phyloP scores from a whole-genome alignment of 1,139 yeast species.

The Diutina sp. region DNA sequence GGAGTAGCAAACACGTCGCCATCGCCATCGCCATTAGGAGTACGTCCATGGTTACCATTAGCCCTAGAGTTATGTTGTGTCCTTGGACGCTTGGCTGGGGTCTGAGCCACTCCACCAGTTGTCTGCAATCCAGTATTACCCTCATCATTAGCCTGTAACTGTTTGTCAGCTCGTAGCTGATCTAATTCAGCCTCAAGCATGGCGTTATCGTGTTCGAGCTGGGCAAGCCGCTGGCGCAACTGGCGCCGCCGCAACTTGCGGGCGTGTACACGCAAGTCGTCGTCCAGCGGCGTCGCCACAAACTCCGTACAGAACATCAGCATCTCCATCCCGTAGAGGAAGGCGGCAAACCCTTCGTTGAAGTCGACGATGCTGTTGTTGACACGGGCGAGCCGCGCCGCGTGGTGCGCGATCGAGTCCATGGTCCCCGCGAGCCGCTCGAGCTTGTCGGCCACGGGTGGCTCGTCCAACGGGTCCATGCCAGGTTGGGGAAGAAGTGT shows the following conservation, averaged over 20 bases:
- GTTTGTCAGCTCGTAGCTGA: background rate
- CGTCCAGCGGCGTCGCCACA: slow-evolving; percentile 1
- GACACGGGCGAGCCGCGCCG: slow-evolving; percentile 31
- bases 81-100: too few species aligned
- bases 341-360: slow-evolving; percentile 52
- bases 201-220: background rate
- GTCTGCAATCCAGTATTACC: too few species aligned
- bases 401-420: slow-evolving; percentile 36
- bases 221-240: background rate
- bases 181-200: background rate
- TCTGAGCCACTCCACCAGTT: too few species aligned
- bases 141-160: too few species aligned
- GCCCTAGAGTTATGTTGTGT: too few species aligned
- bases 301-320: slow-evolving; percentile 60
- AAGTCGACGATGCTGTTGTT: slow-evolving; percentile 40
- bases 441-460: slow-evolving; percentile 13
- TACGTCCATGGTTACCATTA: too few species aligned
- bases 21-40: too few species aligned
- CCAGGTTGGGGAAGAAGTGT: background rate
- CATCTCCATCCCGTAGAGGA: slow-evolving; percentile 47
- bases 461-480: background rate
- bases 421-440: slow-evolving; percentile 38
- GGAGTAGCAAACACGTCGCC: background rate
- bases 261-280: background rate
- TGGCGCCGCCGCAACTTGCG: background rate